These are phyloP conservation scores for Saturnispora sanitii DNA, from an alignment of 805 yeast species.

Conservation along the genomic window DNA sequence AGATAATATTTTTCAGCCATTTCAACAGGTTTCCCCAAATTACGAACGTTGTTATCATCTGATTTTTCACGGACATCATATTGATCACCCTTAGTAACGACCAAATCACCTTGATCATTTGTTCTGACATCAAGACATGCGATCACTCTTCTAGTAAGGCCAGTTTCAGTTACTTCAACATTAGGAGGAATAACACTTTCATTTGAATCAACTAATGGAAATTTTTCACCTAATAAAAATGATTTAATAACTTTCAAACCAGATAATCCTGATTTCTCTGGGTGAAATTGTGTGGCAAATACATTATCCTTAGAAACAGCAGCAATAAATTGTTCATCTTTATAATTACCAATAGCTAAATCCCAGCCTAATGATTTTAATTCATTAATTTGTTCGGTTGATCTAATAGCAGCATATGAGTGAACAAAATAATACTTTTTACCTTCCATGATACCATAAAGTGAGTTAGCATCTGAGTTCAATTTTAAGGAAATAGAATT, in stretches of 20 bases:
- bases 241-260: constrained; percentile 71
- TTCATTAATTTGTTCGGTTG: constrained; percentile 26
- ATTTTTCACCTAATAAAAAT: constrained; percentile 46
- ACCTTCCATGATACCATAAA: constrained; percentile 56
- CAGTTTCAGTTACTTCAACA: constrained; percentile 31
- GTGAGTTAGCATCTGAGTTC: constrained; percentile 17
- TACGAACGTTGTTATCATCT: constrained; percentile 57
- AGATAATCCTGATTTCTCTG: constrained; percentile 93
- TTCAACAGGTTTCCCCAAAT: constrained; percentile 93
- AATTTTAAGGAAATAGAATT: constrained; percentile 31
- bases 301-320: constrained; percentile 69
- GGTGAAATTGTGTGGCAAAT: constrained; percentile 97
- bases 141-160: constrained; percentile 82
- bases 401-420: constrained; percentile 67
- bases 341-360: constrained; percentile 63
- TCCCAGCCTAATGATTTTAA: constrained; percentile 45
- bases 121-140: constrained; percentile 97
- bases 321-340: constrained; percentile 71
- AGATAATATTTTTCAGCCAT: constrained; percentile 81
- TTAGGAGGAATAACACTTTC: not conserved
- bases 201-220: not conserved
- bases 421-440: constrained; percentile 90
- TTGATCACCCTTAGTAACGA: constrained; percentile 97
- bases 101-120: constrained; percentile 89
- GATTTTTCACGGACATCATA: constrained; percentile 87